Evolutionary conservation across 176 grass and related monocot species (phyloP).

Genomic region (Bonia amplexicaulis): DNA sequence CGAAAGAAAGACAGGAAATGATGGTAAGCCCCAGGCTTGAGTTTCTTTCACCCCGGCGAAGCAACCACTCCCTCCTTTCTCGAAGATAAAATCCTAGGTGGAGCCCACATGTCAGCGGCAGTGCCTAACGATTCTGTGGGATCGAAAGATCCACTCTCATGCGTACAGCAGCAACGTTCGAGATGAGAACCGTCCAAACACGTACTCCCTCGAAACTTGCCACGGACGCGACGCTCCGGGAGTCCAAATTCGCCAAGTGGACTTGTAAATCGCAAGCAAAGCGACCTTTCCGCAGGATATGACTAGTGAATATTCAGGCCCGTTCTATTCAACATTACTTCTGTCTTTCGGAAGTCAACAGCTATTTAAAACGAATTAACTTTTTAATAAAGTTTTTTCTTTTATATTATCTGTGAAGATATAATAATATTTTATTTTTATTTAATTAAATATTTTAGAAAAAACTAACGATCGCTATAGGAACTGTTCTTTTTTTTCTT

Average conservation of each 20-base stretch:
- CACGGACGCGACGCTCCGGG: background rate
- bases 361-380: too few species aligned
- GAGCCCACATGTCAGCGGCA: background rate
- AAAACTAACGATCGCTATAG: background rate
- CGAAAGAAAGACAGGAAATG: background rate
- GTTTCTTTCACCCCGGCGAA: background rate
- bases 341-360: too few species aligned
- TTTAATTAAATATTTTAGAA: too few species aligned
- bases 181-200: background rate
- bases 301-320: too few species aligned
- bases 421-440: too few species aligned
- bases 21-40: background rate
- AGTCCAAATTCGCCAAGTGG: background rate
- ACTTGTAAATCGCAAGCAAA: background rate
- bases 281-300: background rate
- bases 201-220: background rate
- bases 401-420: too few species aligned
- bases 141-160: too few species aligned
- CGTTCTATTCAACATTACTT: too few species aligned
- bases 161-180: background rate
- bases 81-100: background rate
- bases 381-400: too few species aligned
- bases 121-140: background rate
- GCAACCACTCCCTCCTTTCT: background rate
- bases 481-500: too few species aligned